Evolutionary conservation across 2,329 filamentous ascomycete species (phyloP).

Genomic region (Nannizziopsis barbatae): DNA sequence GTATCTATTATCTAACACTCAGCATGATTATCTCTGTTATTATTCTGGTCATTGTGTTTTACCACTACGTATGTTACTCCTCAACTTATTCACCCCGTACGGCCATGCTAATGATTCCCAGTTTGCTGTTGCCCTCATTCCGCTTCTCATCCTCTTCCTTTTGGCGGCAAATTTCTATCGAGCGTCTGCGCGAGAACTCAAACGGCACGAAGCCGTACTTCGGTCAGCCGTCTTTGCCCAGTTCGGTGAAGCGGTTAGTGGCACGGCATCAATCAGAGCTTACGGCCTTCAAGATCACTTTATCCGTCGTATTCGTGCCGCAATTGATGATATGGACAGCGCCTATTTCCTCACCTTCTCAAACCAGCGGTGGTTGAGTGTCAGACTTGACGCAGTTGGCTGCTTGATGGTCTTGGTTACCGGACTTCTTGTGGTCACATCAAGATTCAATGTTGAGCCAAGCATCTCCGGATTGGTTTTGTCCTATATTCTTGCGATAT

Average conservation of each 20-base stretch:
- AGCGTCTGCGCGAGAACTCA: conserved; percentile 82
- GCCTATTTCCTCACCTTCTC: conserved; percentile 93
- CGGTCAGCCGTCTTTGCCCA: conserved; percentile 81
- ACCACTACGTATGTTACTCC: conserved; percentile 56
- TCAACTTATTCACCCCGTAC: not conserved
- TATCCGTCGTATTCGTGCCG: conserved; percentile 52
- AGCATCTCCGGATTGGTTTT: conserved; percentile 80
- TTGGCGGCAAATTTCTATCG: conserved; percentile 81
- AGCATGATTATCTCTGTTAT: conserved; percentile 76
- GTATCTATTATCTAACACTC: conserved; percentile 83
- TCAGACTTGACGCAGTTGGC: conserved; percentile 74
- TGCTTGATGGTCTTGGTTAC: conserved; percentile 76
- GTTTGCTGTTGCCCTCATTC: conserved; percentile 59
- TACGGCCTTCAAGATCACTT: conserved; percentile 76
- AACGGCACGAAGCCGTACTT: conserved; percentile 82
- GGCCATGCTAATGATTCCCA: conserved; percentile 10
- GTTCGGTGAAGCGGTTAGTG: conserved; percentile 74
- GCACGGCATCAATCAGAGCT: conserved; percentile 70
- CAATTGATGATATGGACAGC: conserved; percentile 84
- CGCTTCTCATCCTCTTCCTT: conserved; percentile 65
- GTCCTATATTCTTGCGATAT: conserved; percentile 84
- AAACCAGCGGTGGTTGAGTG: conserved; percentile 85
- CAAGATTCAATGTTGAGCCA: conserved; percentile 71
- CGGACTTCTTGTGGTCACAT: conserved; percentile 83
- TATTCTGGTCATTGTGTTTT: conserved; percentile 84